Percentiles rank a stretch among this genome's conserved stretches.
These are phyloP conservation scores for Whalleya microplaca DNA, from an alignment of 2,329 filamentous ascomycete genomes.

Conservation along the genomic window DNA sequence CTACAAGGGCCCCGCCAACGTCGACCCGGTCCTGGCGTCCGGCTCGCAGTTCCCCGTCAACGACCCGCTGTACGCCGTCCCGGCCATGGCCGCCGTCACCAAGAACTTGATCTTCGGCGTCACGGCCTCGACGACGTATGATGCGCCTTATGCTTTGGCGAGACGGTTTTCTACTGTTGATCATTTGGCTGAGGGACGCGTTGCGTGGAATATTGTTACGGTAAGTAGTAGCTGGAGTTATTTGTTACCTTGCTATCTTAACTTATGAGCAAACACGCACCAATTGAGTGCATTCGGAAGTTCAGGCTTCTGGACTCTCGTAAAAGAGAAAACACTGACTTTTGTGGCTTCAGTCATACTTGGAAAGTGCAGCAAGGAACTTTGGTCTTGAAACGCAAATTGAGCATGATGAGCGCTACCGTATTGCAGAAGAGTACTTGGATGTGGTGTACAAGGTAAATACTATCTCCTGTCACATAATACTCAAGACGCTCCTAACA, in stretches of 20 bases:
- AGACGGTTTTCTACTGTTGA: slow-evolving; percentile 65
- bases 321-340: too few relatives aligned
- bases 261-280: too few relatives aligned
- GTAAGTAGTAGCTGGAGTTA: too few relatives aligned
- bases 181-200: slow-evolving; percentile 61
- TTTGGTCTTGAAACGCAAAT: slow-evolving; percentile 60
- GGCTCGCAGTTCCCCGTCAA: slow-evolving; percentile 67
- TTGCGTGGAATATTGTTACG: slow-evolving; percentile 69
- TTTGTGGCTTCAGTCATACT: too few relatives aligned
- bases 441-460: slow-evolving; percentile 60
- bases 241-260: too few relatives aligned
- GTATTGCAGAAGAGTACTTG: slow-evolving; percentile 64
- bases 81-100: slow-evolving; percentile 69
- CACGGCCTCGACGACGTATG: slow-evolving; percentile 64
- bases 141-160: slow-evolving; percentile 62
- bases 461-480: background rate
- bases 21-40: slow-evolving; percentile 59
- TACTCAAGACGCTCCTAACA: background rate
- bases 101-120: slow-evolving; percentile 65
- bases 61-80: slow-evolving; percentile 61
- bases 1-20: slow-evolving; percentile 49
- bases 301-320: too few relatives aligned
- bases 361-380: slow-evolving; percentile 63
- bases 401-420: slow-evolving; percentile 64
- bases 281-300: too few relatives aligned